Evolutionary conservation across 495 filamentous ascomycete species (phyloP).

Genomic region (Penicillium lagena): DNA sequence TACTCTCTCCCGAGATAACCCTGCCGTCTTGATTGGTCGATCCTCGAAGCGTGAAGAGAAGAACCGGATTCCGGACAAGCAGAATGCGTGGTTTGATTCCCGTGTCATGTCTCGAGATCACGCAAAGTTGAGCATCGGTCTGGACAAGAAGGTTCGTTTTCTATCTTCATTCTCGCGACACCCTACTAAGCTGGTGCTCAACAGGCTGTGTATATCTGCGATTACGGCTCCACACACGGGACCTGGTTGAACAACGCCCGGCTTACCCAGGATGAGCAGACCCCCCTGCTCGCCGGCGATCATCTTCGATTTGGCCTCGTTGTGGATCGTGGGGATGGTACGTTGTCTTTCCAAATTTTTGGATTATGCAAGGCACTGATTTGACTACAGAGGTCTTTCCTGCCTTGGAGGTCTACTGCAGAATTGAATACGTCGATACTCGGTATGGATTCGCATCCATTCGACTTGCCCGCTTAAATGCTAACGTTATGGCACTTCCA

Average conservation of each 20-base stretch:
- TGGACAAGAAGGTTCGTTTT: constrained; percentile 32
- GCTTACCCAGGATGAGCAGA: constrained; percentile 27
- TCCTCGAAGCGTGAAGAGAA: constrained; percentile 52
- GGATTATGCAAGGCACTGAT: neutral
- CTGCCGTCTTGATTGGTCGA: constrained; percentile 44
- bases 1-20: constrained; percentile 17
- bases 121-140: constrained; percentile 49
- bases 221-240: constrained; percentile 53
- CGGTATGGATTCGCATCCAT: constrained; percentile 2
- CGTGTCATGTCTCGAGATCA: constrained; percentile 78
- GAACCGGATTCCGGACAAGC: constrained; percentile 35
- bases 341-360: constrained; percentile 2
- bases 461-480: no score
- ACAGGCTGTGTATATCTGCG: constrained; percentile 37
- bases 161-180: neutral
- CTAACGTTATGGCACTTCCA: neutral
- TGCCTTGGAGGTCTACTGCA: constrained; percentile 30
- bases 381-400: constrained; percentile 27
- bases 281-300: constrained; percentile 35
- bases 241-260: constrained; percentile 44
- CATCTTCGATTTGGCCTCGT: constrained; percentile 48
- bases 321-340: constrained; percentile 46
- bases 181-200: constrained; percentile 10
- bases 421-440: constrained; percentile 23
- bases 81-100: constrained; percentile 75